Conservation (phyloP, 129 eudicot species). For the Dittrichia graveolens region DNA sequence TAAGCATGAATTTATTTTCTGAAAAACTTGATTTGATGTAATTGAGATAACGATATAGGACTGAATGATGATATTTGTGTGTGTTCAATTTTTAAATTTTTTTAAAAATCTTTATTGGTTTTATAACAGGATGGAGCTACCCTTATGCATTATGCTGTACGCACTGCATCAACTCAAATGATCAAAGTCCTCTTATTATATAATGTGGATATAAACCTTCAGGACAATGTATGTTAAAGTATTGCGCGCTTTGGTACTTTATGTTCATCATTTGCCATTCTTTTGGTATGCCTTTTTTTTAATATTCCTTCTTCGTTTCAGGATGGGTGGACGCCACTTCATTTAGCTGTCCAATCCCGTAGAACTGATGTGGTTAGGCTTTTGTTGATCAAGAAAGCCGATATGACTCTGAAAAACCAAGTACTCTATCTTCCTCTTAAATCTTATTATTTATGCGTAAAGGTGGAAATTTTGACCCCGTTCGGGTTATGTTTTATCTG, state of each 20-base stretch:
- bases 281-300: slow-evolving; percentile 18
- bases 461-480: too few species aligned
- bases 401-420: slow-evolving; percentile 65
- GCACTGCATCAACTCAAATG: slow-evolving; percentile 72
- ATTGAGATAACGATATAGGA: background rate
- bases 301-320: slow-evolving; percentile 16
- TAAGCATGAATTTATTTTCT: slow-evolving; percentile 36
- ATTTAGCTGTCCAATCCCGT: slow-evolving; percentile 91
- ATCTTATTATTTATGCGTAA: background rate
- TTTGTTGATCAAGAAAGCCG: slow-evolving; percentile 84
- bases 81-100: background rate
- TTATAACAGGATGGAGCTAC: slow-evolving; percentile 85
- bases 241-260: background rate
- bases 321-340: slow-evolving; percentile 98
- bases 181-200: slow-evolving; percentile 78
- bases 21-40: background rate
- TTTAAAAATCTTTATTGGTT: background rate
- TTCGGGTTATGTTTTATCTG: background rate
- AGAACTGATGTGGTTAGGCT: slow-evolving; percentile 90
- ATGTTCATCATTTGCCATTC: slow-evolving; percentile 14
- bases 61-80: background rate
- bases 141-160: slow-evolving; percentile 94
- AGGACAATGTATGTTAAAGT: slow-evolving; percentile 63
- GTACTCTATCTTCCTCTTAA: slow-evolving; percentile 35
- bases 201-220: slow-evolving; percentile 89